Percentiles rank a stretch among this genome's conserved stretches.
Conservation (phyloP, 768 basidiomycete genomes). For the Auriscalpium vulgare region DNA sequence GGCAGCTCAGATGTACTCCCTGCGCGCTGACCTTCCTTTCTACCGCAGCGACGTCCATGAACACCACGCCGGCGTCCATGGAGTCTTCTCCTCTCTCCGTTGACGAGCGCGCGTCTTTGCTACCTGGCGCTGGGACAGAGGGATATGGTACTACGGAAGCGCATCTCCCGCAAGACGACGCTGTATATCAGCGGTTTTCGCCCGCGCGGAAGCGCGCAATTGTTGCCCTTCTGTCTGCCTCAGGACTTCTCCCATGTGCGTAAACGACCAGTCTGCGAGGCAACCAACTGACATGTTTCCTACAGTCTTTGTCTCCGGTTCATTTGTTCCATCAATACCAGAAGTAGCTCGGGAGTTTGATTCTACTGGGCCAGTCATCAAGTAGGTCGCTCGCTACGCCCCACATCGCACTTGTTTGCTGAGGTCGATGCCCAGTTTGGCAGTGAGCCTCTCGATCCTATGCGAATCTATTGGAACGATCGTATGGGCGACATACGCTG, state of each 20-base stretch:
- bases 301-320: constrained; percentile 58
- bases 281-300: neutral
- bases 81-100: too few species aligned
- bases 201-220: constrained; percentile 41
- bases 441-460: constrained; percentile 7
- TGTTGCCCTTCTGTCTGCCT: constrained; percentile 47
- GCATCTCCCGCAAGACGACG: too few species aligned
- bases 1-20: too few species aligned
- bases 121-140: too few species aligned
- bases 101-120: too few species aligned
- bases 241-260: constrained; percentile 58
- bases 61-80: too few species aligned
- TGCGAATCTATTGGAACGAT: constrained; percentile 1
- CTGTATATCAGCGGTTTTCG: too few species aligned
- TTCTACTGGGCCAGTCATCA: constrained; percentile 49
- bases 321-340: constrained; percentile 70
- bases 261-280: neutral
- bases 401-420: too few species aligned
- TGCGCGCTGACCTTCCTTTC: too few species aligned
- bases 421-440: neutral
- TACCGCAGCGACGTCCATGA: too few species aligned
- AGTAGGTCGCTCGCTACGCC: constrained; percentile 26
- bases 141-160: too few species aligned
- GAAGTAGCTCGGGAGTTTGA: constrained; percentile 60
- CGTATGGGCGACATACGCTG: constrained; percentile 4